phyloP scores from a whole-genome alignment of 352 stramenopile genomes.

The Pythium pyrilobum region DNA sequence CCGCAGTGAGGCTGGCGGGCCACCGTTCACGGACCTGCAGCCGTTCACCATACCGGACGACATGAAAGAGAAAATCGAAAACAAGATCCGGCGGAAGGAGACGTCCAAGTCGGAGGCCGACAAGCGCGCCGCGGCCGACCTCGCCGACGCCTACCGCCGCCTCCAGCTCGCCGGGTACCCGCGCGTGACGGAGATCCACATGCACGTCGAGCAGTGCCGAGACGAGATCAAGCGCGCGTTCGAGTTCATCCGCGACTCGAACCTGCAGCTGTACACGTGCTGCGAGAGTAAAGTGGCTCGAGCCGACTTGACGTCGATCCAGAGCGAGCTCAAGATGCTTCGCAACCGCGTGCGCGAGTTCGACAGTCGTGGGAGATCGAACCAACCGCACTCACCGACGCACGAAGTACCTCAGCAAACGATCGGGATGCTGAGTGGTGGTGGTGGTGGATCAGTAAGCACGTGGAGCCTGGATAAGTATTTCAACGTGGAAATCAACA shows the following conservation, averaged over 20 bases:
- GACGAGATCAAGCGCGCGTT: conserved; percentile 65
- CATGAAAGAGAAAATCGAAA: conserved; percentile 75
- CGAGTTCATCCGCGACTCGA: conserved; percentile 55
- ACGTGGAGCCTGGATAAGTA: conserved; percentile 24
- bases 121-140: conserved; percentile 32
- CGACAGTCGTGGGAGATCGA: conserved; percentile 11
- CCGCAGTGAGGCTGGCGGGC: conserved; percentile 20
- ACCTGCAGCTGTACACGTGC: conserved; percentile 57
- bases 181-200: conserved; percentile 47
- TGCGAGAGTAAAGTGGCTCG: conserved; percentile 61
- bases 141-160: conserved; percentile 55
- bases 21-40: conserved; percentile 58
- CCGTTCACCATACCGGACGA: conserved; percentile 75
- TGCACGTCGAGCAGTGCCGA: conserved; percentile 59
- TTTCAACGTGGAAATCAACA: conserved; percentile 12
- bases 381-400: no score
- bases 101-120: conserved; percentile 43
- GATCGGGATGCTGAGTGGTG: no score
- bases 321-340: conserved; percentile 47
- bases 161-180: conserved; percentile 58
- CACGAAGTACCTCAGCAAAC: no score
- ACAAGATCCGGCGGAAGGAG: conserved; percentile 54
- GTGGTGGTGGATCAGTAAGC: background rate
- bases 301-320: conserved; percentile 35
- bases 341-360: conserved; percentile 32